phyloP scores from a whole-genome alignment of 1,284 basidiomycete species.

The Melanopsichium pennsylvanicum region DNA sequence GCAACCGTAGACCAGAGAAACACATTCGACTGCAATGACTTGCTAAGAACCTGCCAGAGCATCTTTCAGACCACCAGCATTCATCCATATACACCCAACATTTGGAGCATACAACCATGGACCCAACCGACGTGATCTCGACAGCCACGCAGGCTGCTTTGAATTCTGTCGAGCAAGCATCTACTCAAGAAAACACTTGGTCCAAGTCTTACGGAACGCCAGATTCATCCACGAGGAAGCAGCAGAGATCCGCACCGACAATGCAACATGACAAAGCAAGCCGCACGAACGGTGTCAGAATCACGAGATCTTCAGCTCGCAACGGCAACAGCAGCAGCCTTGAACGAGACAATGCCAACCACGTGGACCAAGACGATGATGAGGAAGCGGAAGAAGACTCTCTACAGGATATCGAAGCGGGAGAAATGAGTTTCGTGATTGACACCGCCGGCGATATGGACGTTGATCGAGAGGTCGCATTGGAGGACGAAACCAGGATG shows the following conservation, averaged over 20 bases:
- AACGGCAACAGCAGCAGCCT: too few species aligned
- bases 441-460: conserved; percentile 43
- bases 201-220: neutral
- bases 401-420: conserved; percentile 6
- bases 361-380: conserved; percentile 1
- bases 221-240: neutral
- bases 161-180: conserved; percentile 5
- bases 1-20: neutral
- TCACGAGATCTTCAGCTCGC: too few species aligned
- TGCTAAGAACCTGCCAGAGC: neutral
- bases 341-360: neutral
- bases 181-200: neutral
- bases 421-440: conserved; percentile 39
- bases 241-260: neutral
- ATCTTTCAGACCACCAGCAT: conserved; percentile 3
- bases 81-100: neutral
- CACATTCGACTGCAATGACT: neutral
- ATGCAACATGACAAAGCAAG: neutral
- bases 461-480: conserved; percentile 30
- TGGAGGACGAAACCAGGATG: conserved; percentile 18
- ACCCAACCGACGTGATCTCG: conserved; percentile 8
- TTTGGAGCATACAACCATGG: conserved; percentile 1
- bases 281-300: neutral
- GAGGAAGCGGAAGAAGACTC: conserved; percentile 7
- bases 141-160: conserved; percentile 17